These are phyloP conservation scores for Polytrichum formosum DNA, from an alignment of 225 moss, liverwort and hornwort species.

Conservation along the genomic window DNA sequence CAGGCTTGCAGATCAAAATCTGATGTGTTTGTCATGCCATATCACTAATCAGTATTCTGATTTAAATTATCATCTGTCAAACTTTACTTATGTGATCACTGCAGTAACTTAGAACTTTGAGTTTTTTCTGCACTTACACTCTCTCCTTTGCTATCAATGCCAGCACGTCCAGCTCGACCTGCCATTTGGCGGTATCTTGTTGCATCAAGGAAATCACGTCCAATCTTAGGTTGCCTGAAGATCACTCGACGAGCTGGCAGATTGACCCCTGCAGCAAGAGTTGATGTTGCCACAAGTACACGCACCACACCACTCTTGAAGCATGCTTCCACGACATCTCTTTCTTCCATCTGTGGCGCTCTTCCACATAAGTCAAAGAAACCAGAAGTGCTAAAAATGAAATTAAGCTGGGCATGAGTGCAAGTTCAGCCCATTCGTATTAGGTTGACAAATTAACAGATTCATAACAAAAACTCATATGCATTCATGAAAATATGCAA, in stretches of 20 bases:
- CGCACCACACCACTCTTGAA: slow-evolving; percentile 87
- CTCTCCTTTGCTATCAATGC: slow-evolving; percentile 94
- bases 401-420: no score
- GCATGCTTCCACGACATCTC: slow-evolving; percentile 83
- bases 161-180: slow-evolving; percentile 97
- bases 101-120: not conserved
- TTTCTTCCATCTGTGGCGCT: slow-evolving; percentile 67
- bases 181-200: slow-evolving; percentile 97
- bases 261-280: slow-evolving; percentile 96
- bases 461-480: no score
- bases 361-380: no score
- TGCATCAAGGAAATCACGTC: slow-evolving; percentile 88
- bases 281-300: slow-evolving; percentile 95
- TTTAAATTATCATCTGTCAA: no score
- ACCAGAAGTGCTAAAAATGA: no score
- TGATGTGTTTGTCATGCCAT: slow-evolving; percentile 18
- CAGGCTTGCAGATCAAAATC: slow-evolving; percentile 93
- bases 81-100: no score
- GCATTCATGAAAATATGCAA: slow-evolving; percentile 1
- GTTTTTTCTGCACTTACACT: slow-evolving; percentile 54
- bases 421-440: no score
- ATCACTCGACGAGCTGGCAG: slow-evolving; percentile 97
- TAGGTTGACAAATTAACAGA: no score
- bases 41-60: no score
- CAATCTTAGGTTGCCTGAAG: slow-evolving; percentile 94